Conservation (phyloP, 2,329 filamentous ascomycete genomes). For the Beauveria sp. region DNA sequence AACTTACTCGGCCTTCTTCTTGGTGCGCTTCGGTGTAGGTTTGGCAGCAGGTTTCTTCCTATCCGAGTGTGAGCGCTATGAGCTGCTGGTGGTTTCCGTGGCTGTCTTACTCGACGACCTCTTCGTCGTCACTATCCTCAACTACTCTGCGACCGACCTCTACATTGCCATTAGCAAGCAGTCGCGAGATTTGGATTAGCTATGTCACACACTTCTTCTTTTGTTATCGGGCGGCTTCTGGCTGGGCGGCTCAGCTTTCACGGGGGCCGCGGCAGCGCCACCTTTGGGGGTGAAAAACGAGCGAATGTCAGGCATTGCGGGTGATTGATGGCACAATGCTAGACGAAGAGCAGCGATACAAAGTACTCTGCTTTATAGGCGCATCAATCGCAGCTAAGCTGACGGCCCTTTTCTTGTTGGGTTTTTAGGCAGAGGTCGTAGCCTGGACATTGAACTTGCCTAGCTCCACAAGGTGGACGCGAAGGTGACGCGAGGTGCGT, state of each 20-base stretch:
- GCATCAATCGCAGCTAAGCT: conserved; percentile 12
- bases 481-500: conserved; percentile 39
- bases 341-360: not conserved
- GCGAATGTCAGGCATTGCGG: conserved; percentile 78
- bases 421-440: conserved; percentile 16
- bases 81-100: not conserved
- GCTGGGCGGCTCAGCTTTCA: conserved; percentile 38
- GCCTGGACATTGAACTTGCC: conserved; percentile 27
- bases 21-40: conserved; percentile 37
- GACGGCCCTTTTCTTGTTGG: not conserved
- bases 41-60: conserved; percentile 49
- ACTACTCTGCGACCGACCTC: conserved; percentile 58
- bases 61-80: conserved; percentile 23
- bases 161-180: conserved; percentile 21
- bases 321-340: not conserved
- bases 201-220: conserved; percentile 16
- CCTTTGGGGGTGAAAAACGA: conserved; percentile 82
- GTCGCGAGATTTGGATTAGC: not conserved
- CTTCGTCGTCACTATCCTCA: conserved; percentile 75
- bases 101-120: conserved; percentile 42
- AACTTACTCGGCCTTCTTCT: conserved; percentile 48
- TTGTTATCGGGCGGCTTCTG: conserved; percentile 36
- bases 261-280: conserved; percentile 45
- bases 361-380: conserved; percentile 16
- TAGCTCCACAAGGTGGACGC: conserved; percentile 24